Percentiles rank a stretch among this genome's conserved stretches.
These are phyloP conservation scores for Avena eriantha DNA, from an alignment of 176 grass and related monocot species.

Conservation along the genomic window DNA sequence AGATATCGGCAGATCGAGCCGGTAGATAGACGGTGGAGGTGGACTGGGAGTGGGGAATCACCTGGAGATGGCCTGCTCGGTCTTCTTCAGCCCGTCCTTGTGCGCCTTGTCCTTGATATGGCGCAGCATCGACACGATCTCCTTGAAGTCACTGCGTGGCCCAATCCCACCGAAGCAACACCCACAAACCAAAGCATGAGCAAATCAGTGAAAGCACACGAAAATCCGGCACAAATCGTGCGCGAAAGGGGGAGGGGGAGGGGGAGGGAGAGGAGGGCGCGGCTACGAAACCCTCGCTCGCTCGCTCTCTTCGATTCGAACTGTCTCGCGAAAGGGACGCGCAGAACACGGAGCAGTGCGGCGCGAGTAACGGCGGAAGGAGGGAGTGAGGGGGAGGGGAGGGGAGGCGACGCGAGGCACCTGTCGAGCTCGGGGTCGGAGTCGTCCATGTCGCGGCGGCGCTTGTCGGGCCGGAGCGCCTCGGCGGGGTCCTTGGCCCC, in stretches of 20 bases:
- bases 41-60: slow-evolving; percentile 32
- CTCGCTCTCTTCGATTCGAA: not conserved
- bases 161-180: not conserved
- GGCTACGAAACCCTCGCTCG: slow-evolving; percentile 13
- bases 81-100: slow-evolving; percentile 85
- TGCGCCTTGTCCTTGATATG: slow-evolving; percentile 78
- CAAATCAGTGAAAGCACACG: not conserved
- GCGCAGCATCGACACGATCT: slow-evolving; percentile 66
- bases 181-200: not conserved
- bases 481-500: slow-evolving; percentile 47
- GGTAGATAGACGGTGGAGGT: not conserved
- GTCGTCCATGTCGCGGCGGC: slow-evolving; percentile 38
- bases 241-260: not conserved
- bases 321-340: not conserved
- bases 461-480: slow-evolving; percentile 50
- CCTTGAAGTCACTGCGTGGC: slow-evolving; percentile 66
- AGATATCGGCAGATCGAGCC: not conserved
- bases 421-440: slow-evolving; percentile 52
- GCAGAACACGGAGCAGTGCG: not conserved
- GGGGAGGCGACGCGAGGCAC: not conserved
- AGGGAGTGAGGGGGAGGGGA: not conserved
- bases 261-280: not conserved
- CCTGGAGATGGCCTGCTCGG: slow-evolving; percentile 76
- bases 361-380: not conserved
- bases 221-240: not conserved